Base-by-base conservation (phyloP, 495 filamentous ascomycete genomes). In the Cryomyces minteri region DNA sequence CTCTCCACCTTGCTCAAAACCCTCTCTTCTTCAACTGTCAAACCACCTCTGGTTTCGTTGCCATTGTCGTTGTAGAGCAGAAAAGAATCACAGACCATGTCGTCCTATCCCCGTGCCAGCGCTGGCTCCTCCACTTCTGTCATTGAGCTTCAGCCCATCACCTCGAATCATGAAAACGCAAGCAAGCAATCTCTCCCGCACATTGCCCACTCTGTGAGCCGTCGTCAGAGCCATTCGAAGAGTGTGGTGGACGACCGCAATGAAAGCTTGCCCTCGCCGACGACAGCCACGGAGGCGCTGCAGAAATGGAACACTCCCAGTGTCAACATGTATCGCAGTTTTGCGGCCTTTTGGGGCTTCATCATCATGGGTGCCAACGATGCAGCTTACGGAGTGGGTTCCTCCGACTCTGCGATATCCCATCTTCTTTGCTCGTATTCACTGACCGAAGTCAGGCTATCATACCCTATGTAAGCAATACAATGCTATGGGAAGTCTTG, bases 351-450 rank as follows among this genome's bases (percentile, higher is more conserved):
- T 51, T 83, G 73, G 67, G 66, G 63, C 40, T 90, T 94, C 53
- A 63, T 84, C 10, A 71, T 84, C 5, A 78, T 90, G 74, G 86
- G 86, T 5, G 69, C 74, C 54, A 90, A 84, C 58, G 86, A 94
- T 65, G 80, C 78, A 14, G 80, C 80, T 1, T 80, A 80, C 51
- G 84, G 84, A 39, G 82, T 84, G 63, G 67, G 76, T 60, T 39
- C 3, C 41, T 6, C 29, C 9, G 6, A 2, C 39, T 30, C 9
- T 31, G 9, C 32, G 4, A 28, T 25, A 1, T 25, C 18, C 18
- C 18, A 2, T 25, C 18, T 25, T 25, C 7, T 28, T 45, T 43
- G 44, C 9, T 31, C 6, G 36, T 9, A 28, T 5, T 9, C 49
- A 31, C 8, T 42, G 31, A 48, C 14, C 7, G 28, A 30, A 12